Conservation (phyloP, 1,284 basidiomycete species). For the Retiboletus fuscus region DNA sequence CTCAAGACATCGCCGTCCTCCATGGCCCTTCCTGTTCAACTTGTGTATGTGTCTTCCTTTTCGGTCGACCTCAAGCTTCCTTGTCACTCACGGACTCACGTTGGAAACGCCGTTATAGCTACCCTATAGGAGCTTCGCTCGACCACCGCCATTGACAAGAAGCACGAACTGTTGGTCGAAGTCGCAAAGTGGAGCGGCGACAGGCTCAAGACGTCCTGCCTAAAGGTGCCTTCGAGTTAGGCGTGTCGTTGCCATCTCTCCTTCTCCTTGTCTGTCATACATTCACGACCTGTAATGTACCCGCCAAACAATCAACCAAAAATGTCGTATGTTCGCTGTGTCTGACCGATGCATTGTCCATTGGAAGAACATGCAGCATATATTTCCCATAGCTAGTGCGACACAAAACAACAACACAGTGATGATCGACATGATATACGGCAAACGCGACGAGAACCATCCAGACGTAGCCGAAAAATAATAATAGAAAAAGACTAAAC, state of each 20-base stretch:
- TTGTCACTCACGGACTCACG: not conserved
- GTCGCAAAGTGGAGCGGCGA: constrained; percentile 87
- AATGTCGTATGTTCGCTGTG: too few relatives aligned
- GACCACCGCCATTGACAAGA: constrained; percentile 74
- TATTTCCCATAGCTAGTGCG: constrained; percentile 41
- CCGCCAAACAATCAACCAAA: not conserved
- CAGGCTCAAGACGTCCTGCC: constrained; percentile 78
- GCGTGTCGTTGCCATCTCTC: not conserved
- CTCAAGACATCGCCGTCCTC: constrained; percentile 72
- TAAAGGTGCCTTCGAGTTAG: constrained; percentile 79
- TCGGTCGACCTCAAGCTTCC: not conserved
- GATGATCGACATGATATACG: constrained; percentile 42
- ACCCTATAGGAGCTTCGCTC: constrained; percentile 85
- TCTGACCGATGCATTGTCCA: not conserved
- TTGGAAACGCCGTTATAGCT: constrained; percentile 54
- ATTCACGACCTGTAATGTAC: not conserved
- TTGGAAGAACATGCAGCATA: constrained; percentile 23
- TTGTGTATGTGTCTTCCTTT: constrained; percentile 65
- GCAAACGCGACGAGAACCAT: constrained; percentile 32
- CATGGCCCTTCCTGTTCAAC: constrained; percentile 83
- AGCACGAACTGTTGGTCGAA: constrained; percentile 75
- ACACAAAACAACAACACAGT: constrained; percentile 44
- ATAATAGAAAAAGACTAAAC: not conserved
- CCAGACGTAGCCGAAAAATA: constrained; percentile 8
- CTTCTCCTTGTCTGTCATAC: not conserved